These are phyloP conservation scores for Candida tallmaniae DNA, from an alignment of 805 yeast genomes.

Conservation along the genomic window DNA sequence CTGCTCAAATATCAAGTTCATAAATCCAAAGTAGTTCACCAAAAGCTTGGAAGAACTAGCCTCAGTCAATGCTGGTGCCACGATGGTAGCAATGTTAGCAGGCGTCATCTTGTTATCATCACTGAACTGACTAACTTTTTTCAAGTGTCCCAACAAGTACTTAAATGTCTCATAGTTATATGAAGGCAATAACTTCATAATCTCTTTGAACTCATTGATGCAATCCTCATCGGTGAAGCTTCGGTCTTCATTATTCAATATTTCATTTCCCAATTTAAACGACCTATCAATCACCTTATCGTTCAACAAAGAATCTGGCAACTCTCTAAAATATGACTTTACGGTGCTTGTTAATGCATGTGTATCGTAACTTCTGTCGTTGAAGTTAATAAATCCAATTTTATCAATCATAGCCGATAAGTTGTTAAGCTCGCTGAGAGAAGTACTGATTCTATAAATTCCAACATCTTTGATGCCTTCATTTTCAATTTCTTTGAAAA, in stretches of 20 bases:
- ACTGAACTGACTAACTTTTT: slow-evolving; percentile 60
- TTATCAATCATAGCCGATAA: slow-evolving; percentile 43
- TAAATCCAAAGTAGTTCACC: slow-evolving; percentile 48
- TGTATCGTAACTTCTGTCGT: slow-evolving; percentile 57
- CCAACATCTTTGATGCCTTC: slow-evolving; percentile 91
- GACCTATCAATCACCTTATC: slow-evolving; percentile 60
- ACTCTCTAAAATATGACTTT: slow-evolving; percentile 75
- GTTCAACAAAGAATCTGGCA: slow-evolving; percentile 80
- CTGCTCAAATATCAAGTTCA: slow-evolving; percentile 50
- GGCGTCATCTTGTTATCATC: slow-evolving; percentile 81
- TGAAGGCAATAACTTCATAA: slow-evolving; percentile 49
- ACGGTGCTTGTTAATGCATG: slow-evolving; percentile 88
- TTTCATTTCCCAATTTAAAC: slow-evolving; percentile 29
- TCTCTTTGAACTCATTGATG: slow-evolving; percentile 20
- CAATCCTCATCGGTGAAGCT: background rate
- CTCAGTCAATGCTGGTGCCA: slow-evolving; percentile 60
- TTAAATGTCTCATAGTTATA: slow-evolving; percentile 66
- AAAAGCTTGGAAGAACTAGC: slow-evolving; percentile 46
- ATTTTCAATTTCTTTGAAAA: slow-evolving; percentile 74
- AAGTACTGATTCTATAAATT: slow-evolving; percentile 67
- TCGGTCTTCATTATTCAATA: background rate
- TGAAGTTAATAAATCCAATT: slow-evolving; percentile 46
- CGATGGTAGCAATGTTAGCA: slow-evolving; percentile 85
- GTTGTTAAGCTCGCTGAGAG: slow-evolving; percentile 42
- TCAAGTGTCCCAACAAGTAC: slow-evolving; percentile 64